Evolutionary conservation across 495 filamentous ascomycete species (phyloP).

Genomic region (Xylaria intraflava): DNA sequence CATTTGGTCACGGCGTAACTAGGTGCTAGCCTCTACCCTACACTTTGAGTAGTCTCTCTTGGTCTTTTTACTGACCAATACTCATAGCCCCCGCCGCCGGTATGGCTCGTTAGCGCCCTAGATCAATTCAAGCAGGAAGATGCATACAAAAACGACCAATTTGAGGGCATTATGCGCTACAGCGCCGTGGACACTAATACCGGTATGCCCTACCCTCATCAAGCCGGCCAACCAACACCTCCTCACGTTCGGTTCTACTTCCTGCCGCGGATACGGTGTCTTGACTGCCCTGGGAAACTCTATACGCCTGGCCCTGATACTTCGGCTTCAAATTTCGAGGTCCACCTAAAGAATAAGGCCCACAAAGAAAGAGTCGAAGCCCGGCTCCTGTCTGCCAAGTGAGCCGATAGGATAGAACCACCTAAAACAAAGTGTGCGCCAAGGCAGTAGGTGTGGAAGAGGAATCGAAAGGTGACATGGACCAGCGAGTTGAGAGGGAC

Average conservation of each 20-base stretch:
- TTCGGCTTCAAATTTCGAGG: slow-evolving; percentile 82
- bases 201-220: slow-evolving; percentile 43
- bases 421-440: neutral
- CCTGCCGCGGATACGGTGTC: slow-evolving; percentile 78
- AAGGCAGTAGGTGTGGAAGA: neutral
- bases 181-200: slow-evolving; percentile 65
- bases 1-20: slow-evolving; percentile 7
- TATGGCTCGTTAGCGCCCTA: slow-evolving; percentile 69
- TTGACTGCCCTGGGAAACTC: slow-evolving; percentile 86
- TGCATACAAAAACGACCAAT: slow-evolving; percentile 65
- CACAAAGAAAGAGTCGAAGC: slow-evolving; percentile 65
- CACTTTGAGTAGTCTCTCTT: slow-evolving; percentile 4
- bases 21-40: neutral
- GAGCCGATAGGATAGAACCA: neutral
- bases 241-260: slow-evolving; percentile 61
- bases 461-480: neutral
- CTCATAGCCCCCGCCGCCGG: slow-evolving; percentile 65
- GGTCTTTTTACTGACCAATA: slow-evolving; percentile 20
- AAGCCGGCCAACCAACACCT: slow-evolving; percentile 39
- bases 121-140: slow-evolving; percentile 45
- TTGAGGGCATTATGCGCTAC: slow-evolving; percentile 85
- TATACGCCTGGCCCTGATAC: slow-evolving; percentile 82
- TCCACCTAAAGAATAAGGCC: slow-evolving; percentile 72
- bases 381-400: slow-evolving; percentile 12
- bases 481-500: neutral